Percentiles rank a stretch among this genome's conserved stretches.
Evolutionary conservation across 2,329 filamentous ascomycete genomes (phyloP).

Genomic region (Colletotrichum horii): DNA sequence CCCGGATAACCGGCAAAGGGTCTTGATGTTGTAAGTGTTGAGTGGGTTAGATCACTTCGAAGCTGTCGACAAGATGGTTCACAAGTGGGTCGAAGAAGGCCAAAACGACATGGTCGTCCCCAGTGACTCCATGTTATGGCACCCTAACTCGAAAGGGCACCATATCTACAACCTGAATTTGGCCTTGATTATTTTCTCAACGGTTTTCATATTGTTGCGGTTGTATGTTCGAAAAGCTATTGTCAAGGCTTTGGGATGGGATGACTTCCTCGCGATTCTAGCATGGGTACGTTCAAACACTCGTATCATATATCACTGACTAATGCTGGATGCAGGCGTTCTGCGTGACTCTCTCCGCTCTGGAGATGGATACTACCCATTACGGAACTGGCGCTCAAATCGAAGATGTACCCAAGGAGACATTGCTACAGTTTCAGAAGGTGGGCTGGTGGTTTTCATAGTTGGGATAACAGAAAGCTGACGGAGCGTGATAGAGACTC

Average conservation of each 20-base stretch:
- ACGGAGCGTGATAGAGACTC: background rate
- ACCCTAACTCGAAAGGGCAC: constrained; percentile 5
- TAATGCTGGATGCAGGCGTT: background rate
- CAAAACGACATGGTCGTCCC: background rate
- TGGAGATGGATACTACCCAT: constrained; percentile 13
- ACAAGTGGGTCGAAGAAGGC: background rate
- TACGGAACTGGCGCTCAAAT: constrained; percentile 17
- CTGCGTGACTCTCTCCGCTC: constrained; percentile 1
- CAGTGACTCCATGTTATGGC: background rate
- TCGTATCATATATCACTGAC: no score
- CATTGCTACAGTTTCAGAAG: constrained; percentile 4
- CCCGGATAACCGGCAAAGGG: background rate
- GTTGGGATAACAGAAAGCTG: background rate
- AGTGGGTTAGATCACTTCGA: background rate
- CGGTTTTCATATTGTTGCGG: background rate
- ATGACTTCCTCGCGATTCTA: constrained; percentile 1
- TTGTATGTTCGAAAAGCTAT: constrained; percentile 4
- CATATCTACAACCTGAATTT: constrained; percentile 16
- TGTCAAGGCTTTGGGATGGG: constrained; percentile 11
- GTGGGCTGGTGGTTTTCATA: background rate
- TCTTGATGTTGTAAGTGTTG: background rate
- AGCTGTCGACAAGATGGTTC: background rate
- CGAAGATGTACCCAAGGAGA: background rate
- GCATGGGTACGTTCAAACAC: background rate
- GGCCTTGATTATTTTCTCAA: constrained; percentile 13